Base-by-base conservation (phyloP, 331 rosid genomes). In the Quercus lobata region DNA sequence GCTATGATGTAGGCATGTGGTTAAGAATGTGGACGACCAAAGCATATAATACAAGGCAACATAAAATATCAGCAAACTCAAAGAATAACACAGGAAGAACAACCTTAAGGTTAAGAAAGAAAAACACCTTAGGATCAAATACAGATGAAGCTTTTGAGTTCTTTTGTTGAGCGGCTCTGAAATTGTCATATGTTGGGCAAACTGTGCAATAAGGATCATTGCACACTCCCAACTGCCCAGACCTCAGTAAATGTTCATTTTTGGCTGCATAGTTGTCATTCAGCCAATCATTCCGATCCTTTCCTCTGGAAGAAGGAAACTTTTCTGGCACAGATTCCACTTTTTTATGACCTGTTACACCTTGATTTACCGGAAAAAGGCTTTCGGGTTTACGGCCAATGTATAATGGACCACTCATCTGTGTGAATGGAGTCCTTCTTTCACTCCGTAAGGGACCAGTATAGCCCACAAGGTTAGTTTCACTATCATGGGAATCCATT, bases 141-240 rank as follows among this genome's bases (percentile, higher is more conserved):
- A 88, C 37, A 41, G 72, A 69, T 0, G 92, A 82, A 32, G 86
- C 27, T 85, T 71, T 92, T 24, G 75, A 60, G 18, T 71, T 78
- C 71, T 83, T 89, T 66, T 70, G 87, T 71, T 80, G 90, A 73
- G 86, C 16, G 52, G 83, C 71, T 77, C 84, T 89, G 69, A 54
- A 56, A 83, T 76, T 66, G 86, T 82, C 80, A 80, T 73, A 86
- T 63, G 94, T 84, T 70, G 98, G 98, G 86, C 98, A 94, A 58
- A 91, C 90, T 30, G 97, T 91, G 79, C 98, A 94, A 80, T 86
- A 92, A 81, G 97, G 98, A 85, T 94, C 97, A 84, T 86, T 87
- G 82, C 98, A 94, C 94, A 88, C 81, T 74, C 98, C 98, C 83
- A 94, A 76, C 71, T 85, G 97, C 71, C 98, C 98, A 74, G 98